Percentiles rank a stretch among this genome's conserved stretches.
Evolutionary conservation across 2,329 filamentous ascomycete genomes (phyloP).

Genomic region (Magnaporthiopsis rhizophila): DNA sequence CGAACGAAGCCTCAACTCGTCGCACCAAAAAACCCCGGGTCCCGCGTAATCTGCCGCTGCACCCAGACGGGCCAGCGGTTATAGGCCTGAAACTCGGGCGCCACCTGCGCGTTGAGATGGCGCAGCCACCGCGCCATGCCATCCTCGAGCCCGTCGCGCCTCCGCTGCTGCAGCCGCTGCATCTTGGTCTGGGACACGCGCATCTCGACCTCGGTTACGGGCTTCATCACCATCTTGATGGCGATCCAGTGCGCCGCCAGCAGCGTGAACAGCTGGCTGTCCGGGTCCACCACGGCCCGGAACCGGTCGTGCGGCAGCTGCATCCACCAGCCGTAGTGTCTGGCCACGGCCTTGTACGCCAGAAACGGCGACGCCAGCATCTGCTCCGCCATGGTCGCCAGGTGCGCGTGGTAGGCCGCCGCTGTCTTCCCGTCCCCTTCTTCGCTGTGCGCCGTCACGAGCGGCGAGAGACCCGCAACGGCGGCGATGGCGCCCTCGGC

Average conservation of each 20-base stretch:
- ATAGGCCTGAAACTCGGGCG: slow-evolving; percentile 33
- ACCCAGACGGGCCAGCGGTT: slow-evolving; percentile 48
- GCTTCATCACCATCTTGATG: slow-evolving; percentile 45
- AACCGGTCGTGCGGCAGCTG: slow-evolving; percentile 45
- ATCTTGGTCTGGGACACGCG: slow-evolving; percentile 15
- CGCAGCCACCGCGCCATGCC: slow-evolving; percentile 43
- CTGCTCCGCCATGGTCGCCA: slow-evolving; percentile 40
- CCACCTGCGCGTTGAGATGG: slow-evolving; percentile 38
- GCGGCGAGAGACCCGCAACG: slow-evolving; percentile 31
- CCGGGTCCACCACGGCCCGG: slow-evolving; percentile 38
- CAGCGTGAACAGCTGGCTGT: slow-evolving; percentile 37
- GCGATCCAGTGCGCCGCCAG: slow-evolving; percentile 48
- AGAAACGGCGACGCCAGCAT: slow-evolving; percentile 44
- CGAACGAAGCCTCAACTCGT: not conserved
- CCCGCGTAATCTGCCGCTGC: slow-evolving; percentile 37
- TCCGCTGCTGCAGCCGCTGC: slow-evolving; percentile 19
- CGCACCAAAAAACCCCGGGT: slow-evolving; percentile 38
- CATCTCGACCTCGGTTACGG: slow-evolving; percentile 34
- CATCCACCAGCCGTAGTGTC: slow-evolving; percentile 51
- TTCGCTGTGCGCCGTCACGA: slow-evolving; percentile 20
- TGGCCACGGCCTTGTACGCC: slow-evolving; percentile 40
- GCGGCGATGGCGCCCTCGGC: slow-evolving; percentile 37
- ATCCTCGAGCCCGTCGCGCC: slow-evolving; percentile 23
- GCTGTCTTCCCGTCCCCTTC: slow-evolving; percentile 25
- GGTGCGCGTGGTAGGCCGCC: slow-evolving; percentile 36